A percentile compares a stretch with the other conserved stretches of the same genome.
phyloP scores from a whole-genome alignment of 345 rosid species.

The Citrus inodora region DNA sequence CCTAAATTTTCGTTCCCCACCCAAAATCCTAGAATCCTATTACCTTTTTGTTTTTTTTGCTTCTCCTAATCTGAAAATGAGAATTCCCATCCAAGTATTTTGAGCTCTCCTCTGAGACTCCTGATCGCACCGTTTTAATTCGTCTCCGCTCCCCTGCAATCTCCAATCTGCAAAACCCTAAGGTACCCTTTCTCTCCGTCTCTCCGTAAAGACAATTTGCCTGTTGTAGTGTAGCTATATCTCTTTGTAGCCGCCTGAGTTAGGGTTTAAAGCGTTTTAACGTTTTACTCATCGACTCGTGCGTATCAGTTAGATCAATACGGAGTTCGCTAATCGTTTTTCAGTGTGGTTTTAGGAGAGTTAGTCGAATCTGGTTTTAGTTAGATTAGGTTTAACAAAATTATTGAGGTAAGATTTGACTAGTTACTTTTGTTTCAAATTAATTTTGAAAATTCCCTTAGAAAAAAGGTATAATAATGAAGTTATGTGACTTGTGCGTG shows the following conservation, averaged over 20 bases:
- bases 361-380: background rate
- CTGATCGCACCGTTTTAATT: background rate
- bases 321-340: background rate
- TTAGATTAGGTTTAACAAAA: background rate
- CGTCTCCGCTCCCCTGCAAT: background rate
- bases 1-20: no score
- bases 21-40: no score
- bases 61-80: no score
- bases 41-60: no score
- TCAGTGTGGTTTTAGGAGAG: background rate
- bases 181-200: background rate
- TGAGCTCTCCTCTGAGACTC: background rate
- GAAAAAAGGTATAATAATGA: background rate
- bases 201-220: background rate
- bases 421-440: background rate
- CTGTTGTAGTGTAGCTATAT: background rate
- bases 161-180: background rate
- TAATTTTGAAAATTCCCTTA: background rate
- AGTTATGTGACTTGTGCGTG: background rate
- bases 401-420: background rate
- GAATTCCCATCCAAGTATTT: no score
- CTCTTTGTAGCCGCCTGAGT: background rate
- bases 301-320: background rate
- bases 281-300: background rate
- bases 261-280: background rate